Evolutionary conservation across 2,329 filamentous ascomycete species (phyloP).

Genomic region (Xylariales sp.): DNA sequence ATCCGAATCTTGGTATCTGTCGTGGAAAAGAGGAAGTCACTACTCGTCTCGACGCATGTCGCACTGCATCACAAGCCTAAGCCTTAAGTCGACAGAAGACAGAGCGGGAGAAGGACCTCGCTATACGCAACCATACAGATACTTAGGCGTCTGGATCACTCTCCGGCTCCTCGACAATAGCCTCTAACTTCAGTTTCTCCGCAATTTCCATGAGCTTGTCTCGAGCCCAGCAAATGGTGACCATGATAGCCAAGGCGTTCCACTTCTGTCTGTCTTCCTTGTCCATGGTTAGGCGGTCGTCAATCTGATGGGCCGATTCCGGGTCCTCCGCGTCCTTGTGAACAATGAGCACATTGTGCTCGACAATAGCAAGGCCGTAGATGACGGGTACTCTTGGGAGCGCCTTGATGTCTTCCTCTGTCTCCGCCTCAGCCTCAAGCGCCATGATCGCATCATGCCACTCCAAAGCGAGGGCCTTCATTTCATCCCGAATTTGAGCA

Average conservation of each 20-base stretch:
- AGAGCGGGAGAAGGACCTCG: too few species aligned
- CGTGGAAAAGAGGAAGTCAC: too few species aligned
- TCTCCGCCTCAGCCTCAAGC: neutral
- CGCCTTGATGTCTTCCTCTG: conserved; percentile 7
- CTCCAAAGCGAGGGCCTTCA: conserved; percentile 15
- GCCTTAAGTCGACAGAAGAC: too few species aligned
- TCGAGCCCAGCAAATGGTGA: conserved; percentile 28
- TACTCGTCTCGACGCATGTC: too few species aligned
- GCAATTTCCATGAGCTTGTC: conserved; percentile 17
- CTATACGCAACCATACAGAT: too few species aligned
- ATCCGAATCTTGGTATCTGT: too few species aligned
- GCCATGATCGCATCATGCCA: conserved; percentile 16
- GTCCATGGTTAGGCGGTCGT: conserved; percentile 19
- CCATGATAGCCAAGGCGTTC: conserved; percentile 28
- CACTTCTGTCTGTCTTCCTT: conserved; percentile 26
- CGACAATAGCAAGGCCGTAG: conserved; percentile 26
- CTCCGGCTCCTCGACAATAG: neutral
- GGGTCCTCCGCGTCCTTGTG: conserved; percentile 23
- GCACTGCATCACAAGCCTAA: too few species aligned
- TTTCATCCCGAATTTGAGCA: conserved; percentile 14
- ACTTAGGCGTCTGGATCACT: conserved; percentile 15
- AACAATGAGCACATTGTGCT: conserved; percentile 25
- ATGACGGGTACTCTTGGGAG: conserved; percentile 19
- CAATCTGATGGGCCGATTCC: conserved; percentile 18
- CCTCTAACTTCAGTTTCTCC: conserved; percentile 1